A percentile compares a stretch with the other conserved stretches of the same genome.
phyloP scores from a whole-genome alignment of 2,329 filamentous ascomycete species.

The Dactylonectria macrodidyma region DNA sequence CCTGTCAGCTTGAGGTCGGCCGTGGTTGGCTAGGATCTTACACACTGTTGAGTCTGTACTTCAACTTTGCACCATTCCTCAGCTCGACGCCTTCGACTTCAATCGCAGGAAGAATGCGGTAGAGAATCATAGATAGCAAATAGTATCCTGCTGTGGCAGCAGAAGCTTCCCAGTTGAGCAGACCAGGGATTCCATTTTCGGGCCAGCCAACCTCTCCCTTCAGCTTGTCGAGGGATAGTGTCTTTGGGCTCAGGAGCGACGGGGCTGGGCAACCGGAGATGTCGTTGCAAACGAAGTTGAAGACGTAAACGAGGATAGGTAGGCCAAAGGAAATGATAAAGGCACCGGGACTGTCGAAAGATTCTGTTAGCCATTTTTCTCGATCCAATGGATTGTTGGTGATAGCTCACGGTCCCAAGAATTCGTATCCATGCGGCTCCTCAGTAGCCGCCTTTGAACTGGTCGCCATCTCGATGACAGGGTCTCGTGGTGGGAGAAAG shows the following conservation, averaged over 20 bases:
- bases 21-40: slow-evolving; percentile 31
- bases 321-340: slow-evolving; percentile 84
- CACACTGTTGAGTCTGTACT: slow-evolving; percentile 86
- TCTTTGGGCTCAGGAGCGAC: slow-evolving; percentile 80
- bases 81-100: slow-evolving; percentile 80
- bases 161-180: slow-evolving; percentile 79
- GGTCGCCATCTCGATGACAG: slow-evolving; percentile 49
- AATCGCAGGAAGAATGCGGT: slow-evolving; percentile 82
- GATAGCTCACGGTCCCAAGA: slow-evolving; percentile 65
- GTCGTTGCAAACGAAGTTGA: slow-evolving; percentile 93
- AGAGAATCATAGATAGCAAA: slow-evolving; percentile 79
- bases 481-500: slow-evolving; percentile 18
- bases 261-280: slow-evolving; percentile 91
- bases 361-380: slow-evolving; percentile 23
- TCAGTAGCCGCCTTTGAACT: slow-evolving; percentile 47
- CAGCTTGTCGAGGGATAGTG: slow-evolving; percentile 78
- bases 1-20: slow-evolving; percentile 30
- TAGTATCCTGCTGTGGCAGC: slow-evolving; percentile 85
- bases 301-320: slow-evolving; percentile 83
- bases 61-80: slow-evolving; percentile 79
- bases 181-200: slow-evolving; percentile 75
- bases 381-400: not conserved
- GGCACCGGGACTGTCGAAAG: slow-evolving; percentile 75
- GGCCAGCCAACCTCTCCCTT: slow-evolving; percentile 90
- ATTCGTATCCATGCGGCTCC: slow-evolving; percentile 64